Base-by-base conservation (phyloP, 2,329 filamentous ascomycete species). In the Diplodia scrobiculata region DNA sequence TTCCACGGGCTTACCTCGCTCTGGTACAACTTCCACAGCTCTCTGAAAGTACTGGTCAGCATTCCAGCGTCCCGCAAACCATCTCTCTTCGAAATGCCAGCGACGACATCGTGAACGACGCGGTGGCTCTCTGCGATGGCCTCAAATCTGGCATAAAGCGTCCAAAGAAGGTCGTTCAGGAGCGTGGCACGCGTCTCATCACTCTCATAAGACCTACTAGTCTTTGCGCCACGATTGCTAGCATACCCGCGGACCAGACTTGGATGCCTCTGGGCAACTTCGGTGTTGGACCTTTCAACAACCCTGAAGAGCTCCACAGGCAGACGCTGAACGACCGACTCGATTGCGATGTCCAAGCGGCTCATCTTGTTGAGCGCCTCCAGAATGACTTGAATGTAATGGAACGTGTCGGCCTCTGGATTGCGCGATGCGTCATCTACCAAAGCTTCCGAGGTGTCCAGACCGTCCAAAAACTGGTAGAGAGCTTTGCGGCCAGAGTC, bases 1-100 rank as follows among this genome's bases (percentile, higher is more conserved):
- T 17, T 48, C 4, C 2, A 63, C 5, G 53, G 19, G 11, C 58
- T 17, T 62, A 62, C 58, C 45, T 99, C 95, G 77, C 96, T 98
- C 75, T 99, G 95, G 73, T 97, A 94, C 7, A 99, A 82, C 74
- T 97, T 97, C 96, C 96, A 99, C 48, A 99, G 81, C 79, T 98
- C 95, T 73, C 94, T 95, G 79, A 99, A 99, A 66, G 92, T 92
- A 65, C 92, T 89, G 5, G 92, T 89, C 59, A 98, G 83, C 0
- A 86, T 84, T 81, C 76, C 87, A 25, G 73, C 73, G 65, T 85
- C 84, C 60, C 75, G 77, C 59, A 83, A 76, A 77, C 90, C 90
- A 74, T 98, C 93, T 59, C 96, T 87, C 68, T 89, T 87, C 64
- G 94, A 87, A 67, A 99, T 91, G 0, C 91, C 91, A 69, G 89